Conservation (phyloP, 805 yeast species). For the Blastobotrys parvus region DNA sequence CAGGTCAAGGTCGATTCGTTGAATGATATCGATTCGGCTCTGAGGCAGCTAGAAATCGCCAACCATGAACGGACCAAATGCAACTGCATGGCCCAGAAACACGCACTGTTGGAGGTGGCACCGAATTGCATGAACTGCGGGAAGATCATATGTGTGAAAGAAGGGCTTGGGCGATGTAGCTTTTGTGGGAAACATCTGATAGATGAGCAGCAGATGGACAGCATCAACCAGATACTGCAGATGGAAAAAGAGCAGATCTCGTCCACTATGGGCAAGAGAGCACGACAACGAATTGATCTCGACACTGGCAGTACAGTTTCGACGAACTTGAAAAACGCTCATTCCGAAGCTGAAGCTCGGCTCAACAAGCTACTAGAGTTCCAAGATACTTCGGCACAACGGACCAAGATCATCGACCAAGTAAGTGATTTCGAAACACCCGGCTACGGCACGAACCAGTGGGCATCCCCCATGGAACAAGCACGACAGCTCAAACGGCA, state of each 20-base stretch:
- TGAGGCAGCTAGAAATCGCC: constrained; percentile 42
- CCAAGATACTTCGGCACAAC: constrained; percentile 79
- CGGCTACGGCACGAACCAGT: constrained; percentile 45
- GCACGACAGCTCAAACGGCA: constrained; percentile 82
- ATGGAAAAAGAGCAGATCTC: constrained; percentile 42
- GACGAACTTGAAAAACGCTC: neutral
- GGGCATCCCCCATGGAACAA: constrained; percentile 81
- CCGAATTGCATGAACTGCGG: constrained; percentile 96
- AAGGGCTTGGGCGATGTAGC: constrained; percentile 86
- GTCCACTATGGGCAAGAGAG: constrained; percentile 29
- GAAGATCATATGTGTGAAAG: constrained; percentile 80
- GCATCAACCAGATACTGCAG: constrained; percentile 45
- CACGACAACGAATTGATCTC: constrained; percentile 31
- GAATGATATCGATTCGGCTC: constrained; percentile 57
- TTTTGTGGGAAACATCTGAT: constrained; percentile 68
- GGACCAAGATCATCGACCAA: constrained; percentile 88
- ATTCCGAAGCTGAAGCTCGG: constrained; percentile 55
- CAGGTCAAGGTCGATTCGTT: constrained; percentile 42
- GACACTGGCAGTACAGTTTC: constrained; percentile 7
- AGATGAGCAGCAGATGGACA: constrained; percentile 49
- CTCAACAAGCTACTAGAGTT: constrained; percentile 66
- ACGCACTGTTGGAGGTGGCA: constrained; percentile 79
- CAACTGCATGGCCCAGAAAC: constrained; percentile 79
- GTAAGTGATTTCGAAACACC: constrained; percentile 81
- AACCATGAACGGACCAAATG: constrained; percentile 34